Percentiles rank a stretch among this genome's conserved stretches.
These are phyloP conservation scores for Candida michaelii DNA, from an alignment of 805 yeast species.

Conservation along the genomic window DNA sequence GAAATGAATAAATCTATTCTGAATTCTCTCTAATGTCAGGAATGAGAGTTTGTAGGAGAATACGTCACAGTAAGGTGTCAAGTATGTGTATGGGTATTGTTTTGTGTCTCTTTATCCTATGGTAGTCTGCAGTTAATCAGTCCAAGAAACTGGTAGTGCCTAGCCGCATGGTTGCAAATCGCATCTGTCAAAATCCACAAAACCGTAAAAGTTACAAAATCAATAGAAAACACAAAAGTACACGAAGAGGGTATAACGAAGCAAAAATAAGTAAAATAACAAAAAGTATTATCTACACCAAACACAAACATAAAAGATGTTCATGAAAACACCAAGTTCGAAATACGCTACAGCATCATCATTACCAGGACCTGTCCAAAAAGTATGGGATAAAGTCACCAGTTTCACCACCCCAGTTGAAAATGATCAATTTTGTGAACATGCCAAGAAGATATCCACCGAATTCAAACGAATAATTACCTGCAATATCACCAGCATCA, in stretches of 20 bases:
- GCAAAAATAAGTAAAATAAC: too few relatives aligned
- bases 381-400: constrained; percentile 11
- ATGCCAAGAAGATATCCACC: not conserved
- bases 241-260: too few relatives aligned
- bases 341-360: constrained; percentile 9
- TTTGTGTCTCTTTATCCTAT: too few relatives aligned
- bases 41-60: too few relatives aligned
- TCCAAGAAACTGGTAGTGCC: too few relatives aligned
- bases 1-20: too few relatives aligned
- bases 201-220: too few relatives aligned
- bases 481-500: not conserved
- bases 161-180: not conserved
- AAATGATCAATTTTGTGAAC: not conserved
- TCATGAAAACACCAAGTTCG: constrained; percentile 1
- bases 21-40: too few relatives aligned
- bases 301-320: not conserved
- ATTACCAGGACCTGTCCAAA: constrained; percentile 9
- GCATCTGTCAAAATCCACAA: not conserved
- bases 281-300: not conserved
- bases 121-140: too few relatives aligned
- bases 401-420: not conserved
- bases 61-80: too few relatives aligned
- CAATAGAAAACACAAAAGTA: too few relatives aligned
- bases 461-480: constrained; percentile 1
- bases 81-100: too few relatives aligned